phyloP scores from a whole-genome alignment of 306 rosid species.

The Vigna hirtella region DNA sequence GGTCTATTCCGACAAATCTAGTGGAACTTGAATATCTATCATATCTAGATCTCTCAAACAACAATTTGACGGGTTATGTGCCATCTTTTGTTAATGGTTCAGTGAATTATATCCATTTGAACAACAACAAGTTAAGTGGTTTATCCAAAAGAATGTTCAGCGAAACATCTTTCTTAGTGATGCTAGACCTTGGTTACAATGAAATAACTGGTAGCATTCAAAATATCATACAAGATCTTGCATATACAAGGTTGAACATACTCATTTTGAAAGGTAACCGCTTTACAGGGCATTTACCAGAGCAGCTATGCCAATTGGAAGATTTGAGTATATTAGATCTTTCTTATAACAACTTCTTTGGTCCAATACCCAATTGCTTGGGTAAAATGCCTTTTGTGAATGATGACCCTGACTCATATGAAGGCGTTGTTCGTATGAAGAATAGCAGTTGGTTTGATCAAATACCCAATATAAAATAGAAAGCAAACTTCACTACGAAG shows the following conservation, averaged over 20 bases:
- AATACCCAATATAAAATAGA: not conserved
- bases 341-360: not conserved
- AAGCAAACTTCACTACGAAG: not conserved
- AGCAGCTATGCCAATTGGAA: constrained; percentile 3
- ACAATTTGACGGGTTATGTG: not conserved
- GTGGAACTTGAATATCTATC: not conserved
- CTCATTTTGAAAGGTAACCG: constrained; percentile 27
- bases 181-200: constrained; percentile 34
- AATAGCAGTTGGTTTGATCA: not conserved
- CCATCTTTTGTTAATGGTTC: constrained; percentile 19
- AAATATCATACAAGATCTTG: constrained; percentile 14
- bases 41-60: constrained; percentile 16
- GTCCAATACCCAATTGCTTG: constrained; percentile 27
- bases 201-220: constrained; percentile 9
- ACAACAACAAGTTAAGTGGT: constrained; percentile 16
- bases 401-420: not conserved
- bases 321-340: not conserved
- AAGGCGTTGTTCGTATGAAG: not conserved
- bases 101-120: not conserved
- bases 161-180: not conserved
- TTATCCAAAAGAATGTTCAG: constrained; percentile 35
- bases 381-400: constrained; percentile 28
- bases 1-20: not conserved
- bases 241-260: not conserved
- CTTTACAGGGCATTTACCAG: constrained; percentile 12